A percentile compares a stretch with the other conserved stretches of the same genome.
phyloP scores from a whole-genome alignment of 176 grass and related monocot species.

The Stipa capillata region DNA sequence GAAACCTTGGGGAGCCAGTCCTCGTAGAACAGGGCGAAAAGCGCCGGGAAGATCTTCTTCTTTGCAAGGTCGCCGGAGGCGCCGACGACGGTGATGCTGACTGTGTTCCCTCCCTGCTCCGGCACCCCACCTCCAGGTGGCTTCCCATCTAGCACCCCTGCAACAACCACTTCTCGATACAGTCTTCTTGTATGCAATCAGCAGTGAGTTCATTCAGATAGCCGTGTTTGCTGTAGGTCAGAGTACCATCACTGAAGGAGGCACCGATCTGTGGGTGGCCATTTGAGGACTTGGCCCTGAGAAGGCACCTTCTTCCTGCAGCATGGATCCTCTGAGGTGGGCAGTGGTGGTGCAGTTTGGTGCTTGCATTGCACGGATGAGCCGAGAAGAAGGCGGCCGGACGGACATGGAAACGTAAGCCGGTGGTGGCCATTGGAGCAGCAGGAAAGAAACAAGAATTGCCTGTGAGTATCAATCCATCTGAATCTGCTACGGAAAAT shows the following conservation, averaged over 20 bases:
- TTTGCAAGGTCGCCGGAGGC: conserved; percentile 95
- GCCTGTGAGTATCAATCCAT: not conserved
- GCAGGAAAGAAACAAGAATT: not conserved
- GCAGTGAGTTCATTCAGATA: too few species aligned
- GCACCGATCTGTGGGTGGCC: conserved; percentile 52
- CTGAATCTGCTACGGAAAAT: not conserved
- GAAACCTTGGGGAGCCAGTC: conserved; percentile 71
- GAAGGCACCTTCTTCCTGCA: conserved; percentile 3
- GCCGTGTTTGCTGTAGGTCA: too few species aligned
- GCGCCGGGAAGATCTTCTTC: conserved; percentile 96
- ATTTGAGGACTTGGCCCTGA: conserved; percentile 47
- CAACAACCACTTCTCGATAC: not conserved
- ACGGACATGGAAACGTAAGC: conserved; percentile 16
- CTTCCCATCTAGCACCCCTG: conserved; percentile 27
- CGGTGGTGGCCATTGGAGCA: conserved; percentile 22
- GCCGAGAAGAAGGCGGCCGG: not conserved
- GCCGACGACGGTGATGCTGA: conserved; percentile 87
- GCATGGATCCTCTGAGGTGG: conserved; percentile 7
- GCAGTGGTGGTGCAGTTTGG: not conserved
- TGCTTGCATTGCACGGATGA: not conserved
- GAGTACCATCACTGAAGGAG: conserved; percentile 46
- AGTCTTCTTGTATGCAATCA: not conserved
- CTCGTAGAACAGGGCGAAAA: conserved; percentile 90
- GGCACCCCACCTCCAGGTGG: conserved; percentile 11
- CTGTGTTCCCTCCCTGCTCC: conserved; percentile 39